Percentiles rank a stretch among this genome's conserved stretches.
phyloP scores from a whole-genome alignment of 257 asterid species.

The Capsicum rhomboideum region DNA sequence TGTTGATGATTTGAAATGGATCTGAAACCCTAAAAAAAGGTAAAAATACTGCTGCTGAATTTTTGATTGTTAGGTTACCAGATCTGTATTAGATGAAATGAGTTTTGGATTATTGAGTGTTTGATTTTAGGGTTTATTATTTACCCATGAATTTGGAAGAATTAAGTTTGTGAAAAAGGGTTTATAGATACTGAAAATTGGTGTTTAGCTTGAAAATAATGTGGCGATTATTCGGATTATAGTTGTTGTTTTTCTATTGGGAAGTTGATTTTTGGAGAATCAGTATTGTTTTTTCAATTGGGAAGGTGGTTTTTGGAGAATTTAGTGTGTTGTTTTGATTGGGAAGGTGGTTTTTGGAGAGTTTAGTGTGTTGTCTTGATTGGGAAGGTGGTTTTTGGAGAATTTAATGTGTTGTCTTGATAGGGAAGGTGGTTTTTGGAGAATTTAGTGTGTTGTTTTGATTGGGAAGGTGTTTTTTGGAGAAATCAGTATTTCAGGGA shows the following conservation, averaged over 20 bases:
- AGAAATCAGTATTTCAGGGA: too few relatives aligned
- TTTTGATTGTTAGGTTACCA: neutral
- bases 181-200: neutral
- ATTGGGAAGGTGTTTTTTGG: too few relatives aligned
- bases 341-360: too few relatives aligned
- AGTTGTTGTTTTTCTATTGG: neutral
- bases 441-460: too few relatives aligned
- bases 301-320: too few relatives aligned
- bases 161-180: neutral
- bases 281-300: neutral
- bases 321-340: too few relatives aligned
- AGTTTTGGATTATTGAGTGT: neutral
- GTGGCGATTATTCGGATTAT: neutral
- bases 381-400: too few relatives aligned
- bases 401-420: too few relatives aligned
- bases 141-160: neutral
- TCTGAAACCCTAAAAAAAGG: neutral
- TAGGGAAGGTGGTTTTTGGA: too few relatives aligned
- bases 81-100: neutral
- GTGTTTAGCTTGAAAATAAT: neutral
- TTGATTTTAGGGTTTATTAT: neutral
- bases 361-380: too few relatives aligned
- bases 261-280: neutral
- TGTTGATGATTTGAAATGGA: neutral
- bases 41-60: neutral